These are phyloP conservation scores for Phytophthora agathidicida DNA, from an alignment of 352 stramenopile genomes.

Conservation along the genomic window DNA sequence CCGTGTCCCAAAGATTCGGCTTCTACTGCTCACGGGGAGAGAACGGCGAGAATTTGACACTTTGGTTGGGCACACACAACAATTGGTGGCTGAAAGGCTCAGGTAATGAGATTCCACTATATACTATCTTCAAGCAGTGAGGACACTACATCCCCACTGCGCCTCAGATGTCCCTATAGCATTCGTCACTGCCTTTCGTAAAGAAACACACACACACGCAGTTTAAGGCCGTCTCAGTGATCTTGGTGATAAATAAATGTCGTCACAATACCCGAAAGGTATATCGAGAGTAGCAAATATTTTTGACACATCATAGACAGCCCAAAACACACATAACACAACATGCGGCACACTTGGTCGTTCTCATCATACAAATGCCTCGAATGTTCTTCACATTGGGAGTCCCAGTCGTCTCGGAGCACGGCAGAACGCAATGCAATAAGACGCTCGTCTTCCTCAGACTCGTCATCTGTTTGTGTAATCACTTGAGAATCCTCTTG, in stretches of 20 bases:
- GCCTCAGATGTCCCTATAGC: constrained; percentile 91
- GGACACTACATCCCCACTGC: constrained; percentile 42
- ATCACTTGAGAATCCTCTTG: constrained; percentile 75
- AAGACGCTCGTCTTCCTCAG: constrained; percentile 76
- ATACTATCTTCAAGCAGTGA: constrained; percentile 70
- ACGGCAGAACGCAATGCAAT: constrained; percentile 84
- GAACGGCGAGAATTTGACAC: constrained; percentile 91
- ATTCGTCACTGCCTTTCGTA: constrained; percentile 80
- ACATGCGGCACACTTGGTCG: constrained; percentile 32
- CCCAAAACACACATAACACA: constrained; percentile 24
- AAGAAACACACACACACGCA: constrained; percentile 2
- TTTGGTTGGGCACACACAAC: constrained; percentile 64
- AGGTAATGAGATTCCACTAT: constrained; percentile 93
- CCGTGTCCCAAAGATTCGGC: constrained; percentile 91
- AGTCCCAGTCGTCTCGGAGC: constrained; percentile 54
- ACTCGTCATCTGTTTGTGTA: constrained; percentile 93
- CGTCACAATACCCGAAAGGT: constrained; percentile 66
- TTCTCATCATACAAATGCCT: constrained; percentile 95
- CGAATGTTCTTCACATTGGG: constrained; percentile 85
- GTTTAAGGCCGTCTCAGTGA: constrained; percentile 81
- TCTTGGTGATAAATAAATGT: constrained; percentile 91
- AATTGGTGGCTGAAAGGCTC: constrained; percentile 55
- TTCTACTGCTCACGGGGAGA: constrained; percentile 73
- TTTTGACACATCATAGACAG: constrained; percentile 82
- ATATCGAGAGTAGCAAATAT: constrained; percentile 94